Evolutionary conservation across 495 filamentous ascomycete species (phyloP), one percentile per base, ranked within the genome.

Genomic region (Pseudoneurospora amorphoporcata): DNA sequence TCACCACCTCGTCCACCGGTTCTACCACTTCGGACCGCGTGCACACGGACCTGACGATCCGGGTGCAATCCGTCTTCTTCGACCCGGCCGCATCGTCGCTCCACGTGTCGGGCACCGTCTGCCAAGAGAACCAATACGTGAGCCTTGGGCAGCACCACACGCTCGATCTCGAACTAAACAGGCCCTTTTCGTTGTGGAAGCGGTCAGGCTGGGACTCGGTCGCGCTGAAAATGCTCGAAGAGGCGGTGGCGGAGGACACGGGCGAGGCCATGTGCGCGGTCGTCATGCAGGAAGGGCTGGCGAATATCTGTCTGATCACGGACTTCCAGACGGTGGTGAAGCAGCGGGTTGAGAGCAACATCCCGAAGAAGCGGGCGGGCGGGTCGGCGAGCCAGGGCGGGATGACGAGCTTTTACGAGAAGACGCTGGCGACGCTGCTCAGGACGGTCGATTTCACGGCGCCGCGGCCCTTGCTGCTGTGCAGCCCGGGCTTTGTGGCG

Each of bases 291-390:
- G 95, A 98, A 75, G 95, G 95, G 0, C 74, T 96, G 42, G 94
- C 96, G 69, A 95, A 97, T 84, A 92, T 99, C 71, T 97, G 94
- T 80, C 87, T 97, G 23, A 93, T 99, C 74, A 96, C 94, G 12
- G 93, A 97, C 72, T 90, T 92, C 77, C 94, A 94, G 74, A 98
- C 95, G 3, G 86, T 98, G 74, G 79, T 97, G 73, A 91, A 93
- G 79, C 94, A 97, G 77, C 88, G 91, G 70, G 87, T 98, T n/a
- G 93, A 97, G 80, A 89, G 89, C 77, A 85, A 87, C 2, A 88
- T 98, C 39, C 93, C 95, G 16, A 88, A 90, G 79, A 98, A 98
- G 83, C 86, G 91, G 69, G 82, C 85, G 72, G 80, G 85, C 73
- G 75, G 85, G 73, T 81, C 82, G 16, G 91, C 92, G 72, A 90